Evolutionary conservation across 2,329 filamentous ascomycete species (phyloP).

Genomic region (Polytolypa hystricis): DNA sequence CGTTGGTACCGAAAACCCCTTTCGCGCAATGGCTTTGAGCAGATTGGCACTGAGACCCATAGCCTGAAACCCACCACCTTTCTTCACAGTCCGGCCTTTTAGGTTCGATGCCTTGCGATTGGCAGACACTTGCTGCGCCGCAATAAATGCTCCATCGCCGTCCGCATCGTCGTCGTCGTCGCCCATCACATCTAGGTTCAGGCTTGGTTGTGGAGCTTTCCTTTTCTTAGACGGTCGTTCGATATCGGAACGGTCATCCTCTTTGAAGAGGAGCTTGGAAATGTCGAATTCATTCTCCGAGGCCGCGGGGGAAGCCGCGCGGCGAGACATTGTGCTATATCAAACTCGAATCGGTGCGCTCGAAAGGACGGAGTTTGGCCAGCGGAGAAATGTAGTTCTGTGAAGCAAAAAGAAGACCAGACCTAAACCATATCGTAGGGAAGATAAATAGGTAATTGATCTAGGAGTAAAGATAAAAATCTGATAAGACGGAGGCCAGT

Average conservation of each 20-base stretch:
- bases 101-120: slow-evolving; percentile 76
- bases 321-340: slow-evolving; percentile 71
- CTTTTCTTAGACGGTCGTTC: slow-evolving; percentile 29
- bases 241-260: slow-evolving; percentile 41
- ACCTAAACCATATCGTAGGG: too few species aligned
- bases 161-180: slow-evolving; percentile 43
- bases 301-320: slow-evolving; percentile 65
- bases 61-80: slow-evolving; percentile 90
- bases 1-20: slow-evolving; percentile 91
- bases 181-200: slow-evolving; percentile 43
- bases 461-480: too few species aligned
- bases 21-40: slow-evolving; percentile 80
- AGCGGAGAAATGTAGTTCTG: too few species aligned
- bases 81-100: slow-evolving; percentile 80
- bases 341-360: too few species aligned
- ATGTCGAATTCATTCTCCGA: slow-evolving; percentile 94
- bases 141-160: slow-evolving; percentile 80
- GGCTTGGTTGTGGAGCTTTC: slow-evolving; percentile 22
- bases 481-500: too few species aligned
- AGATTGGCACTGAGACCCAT: slow-evolving; percentile 80
- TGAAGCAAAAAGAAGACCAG: too few species aligned
- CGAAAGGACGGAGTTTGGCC: too few species aligned
- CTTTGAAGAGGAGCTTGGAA: slow-evolving; percentile 60
- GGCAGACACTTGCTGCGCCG: slow-evolving; percentile 70
- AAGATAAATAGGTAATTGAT: too few species aligned